phyloP scores from a whole-genome alignment of 306 rosid genomes.

The Potentilla sterilis region DNA sequence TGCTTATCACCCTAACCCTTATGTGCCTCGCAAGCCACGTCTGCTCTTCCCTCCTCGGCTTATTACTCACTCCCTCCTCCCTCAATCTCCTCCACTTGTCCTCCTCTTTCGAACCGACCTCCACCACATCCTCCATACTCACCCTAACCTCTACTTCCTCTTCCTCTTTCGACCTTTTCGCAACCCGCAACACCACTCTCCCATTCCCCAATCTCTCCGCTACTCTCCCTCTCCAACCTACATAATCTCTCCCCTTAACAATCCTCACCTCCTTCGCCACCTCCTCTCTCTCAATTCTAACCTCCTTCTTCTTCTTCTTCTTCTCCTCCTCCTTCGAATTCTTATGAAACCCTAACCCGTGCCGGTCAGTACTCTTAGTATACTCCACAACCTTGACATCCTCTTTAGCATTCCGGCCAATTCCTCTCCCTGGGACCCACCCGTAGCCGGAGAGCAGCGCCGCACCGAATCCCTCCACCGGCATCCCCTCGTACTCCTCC shows the following conservation, averaged over 20 bases:
- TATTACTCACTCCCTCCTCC: constrained; percentile 33
- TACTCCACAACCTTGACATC: constrained; percentile 59
- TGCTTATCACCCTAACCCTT: constrained; percentile 71
- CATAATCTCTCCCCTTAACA: constrained; percentile 47
- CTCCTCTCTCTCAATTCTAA: constrained; percentile 1
- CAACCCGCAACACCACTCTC: constrained; percentile 44
- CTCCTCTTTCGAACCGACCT: constrained; percentile 63
- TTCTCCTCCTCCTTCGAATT: not conserved
- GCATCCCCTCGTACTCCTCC: constrained; percentile 59
- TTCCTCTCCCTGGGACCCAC: constrained; percentile 80
- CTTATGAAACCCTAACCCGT: constrained; percentile 65
- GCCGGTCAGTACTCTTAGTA: constrained; percentile 47
- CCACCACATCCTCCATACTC: constrained; percentile 40
- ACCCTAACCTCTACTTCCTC: constrained; percentile 42
- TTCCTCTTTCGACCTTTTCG: constrained; percentile 10
- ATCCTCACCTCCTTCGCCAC: constrained; percentile 51
- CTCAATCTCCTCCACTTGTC: constrained; percentile 59
- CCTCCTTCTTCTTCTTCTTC: constrained; percentile 2
- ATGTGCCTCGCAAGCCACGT: constrained; percentile 84
- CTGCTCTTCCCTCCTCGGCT: constrained; percentile 27
- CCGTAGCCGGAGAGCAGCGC: constrained; percentile 87
- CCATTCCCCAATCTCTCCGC: constrained; percentile 33
- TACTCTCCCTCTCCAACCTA: constrained; percentile 56
- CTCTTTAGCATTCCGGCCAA: constrained; percentile 68
- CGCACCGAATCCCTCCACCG: constrained; percentile 75